These are phyloP conservation scores for Chytriomyces hyalinus DNA, from an alignment of 192 early-diverging fungal genomes.

Conservation along the genomic window DNA sequence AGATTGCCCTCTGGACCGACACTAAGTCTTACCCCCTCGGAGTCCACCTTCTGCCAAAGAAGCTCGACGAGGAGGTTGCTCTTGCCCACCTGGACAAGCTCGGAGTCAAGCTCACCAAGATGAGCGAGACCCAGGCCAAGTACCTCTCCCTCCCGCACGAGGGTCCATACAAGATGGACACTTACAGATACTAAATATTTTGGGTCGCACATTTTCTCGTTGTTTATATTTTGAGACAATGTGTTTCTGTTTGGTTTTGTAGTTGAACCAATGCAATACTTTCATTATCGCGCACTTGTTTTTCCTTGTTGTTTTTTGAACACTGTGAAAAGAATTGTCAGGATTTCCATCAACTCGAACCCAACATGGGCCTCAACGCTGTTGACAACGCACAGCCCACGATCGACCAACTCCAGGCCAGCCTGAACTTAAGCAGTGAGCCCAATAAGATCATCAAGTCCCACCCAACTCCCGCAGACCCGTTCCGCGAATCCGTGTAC, in stretches of 20 bases:
- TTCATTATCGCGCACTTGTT: not conserved
- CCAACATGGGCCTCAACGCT: not conserved
- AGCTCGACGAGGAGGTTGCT: conserved; percentile 99
- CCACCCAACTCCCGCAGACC: conserved; percentile 46
- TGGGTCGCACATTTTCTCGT: not conserved
- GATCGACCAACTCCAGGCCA: not conserved
- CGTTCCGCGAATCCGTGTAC: conserved; percentile 59
- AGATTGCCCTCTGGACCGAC: conserved; percentile 99
- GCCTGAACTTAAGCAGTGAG: not conserved
- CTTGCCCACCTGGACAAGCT: conserved; percentile 92
- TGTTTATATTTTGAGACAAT: not conserved
- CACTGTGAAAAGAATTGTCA: too few species aligned
- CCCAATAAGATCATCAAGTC: conserved; percentile 26
- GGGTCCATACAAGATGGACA: conserved; percentile 96
- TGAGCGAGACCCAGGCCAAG: conserved; percentile 72
- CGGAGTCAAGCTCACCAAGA: conserved; percentile 90
- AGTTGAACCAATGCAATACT: not conserved
- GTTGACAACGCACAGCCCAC: conserved; percentile 7
- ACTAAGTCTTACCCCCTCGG: conserved; percentile 84
- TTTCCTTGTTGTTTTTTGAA: too few species aligned
- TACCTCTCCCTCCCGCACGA: conserved; percentile 83
- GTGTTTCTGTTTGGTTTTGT: not conserved
- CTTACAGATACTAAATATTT: conserved; percentile 86
- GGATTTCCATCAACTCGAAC: not conserved
- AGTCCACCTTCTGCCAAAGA: conserved; percentile 99